Conservation (phyloP, 169 alveolate species). For the Plasmodium cynomolgi region DNA sequence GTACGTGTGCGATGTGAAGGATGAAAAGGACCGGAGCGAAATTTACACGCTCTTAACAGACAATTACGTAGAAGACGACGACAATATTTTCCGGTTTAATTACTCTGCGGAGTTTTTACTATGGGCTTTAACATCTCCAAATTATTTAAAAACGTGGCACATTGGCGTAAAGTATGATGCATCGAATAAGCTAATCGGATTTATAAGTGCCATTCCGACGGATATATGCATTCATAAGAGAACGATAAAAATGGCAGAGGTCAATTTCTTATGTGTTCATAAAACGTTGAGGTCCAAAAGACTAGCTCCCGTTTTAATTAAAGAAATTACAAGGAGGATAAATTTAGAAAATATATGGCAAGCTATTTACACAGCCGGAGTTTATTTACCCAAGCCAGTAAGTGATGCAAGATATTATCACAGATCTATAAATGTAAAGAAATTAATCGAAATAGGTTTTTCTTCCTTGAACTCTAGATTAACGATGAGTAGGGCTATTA, state of each 20-base stretch:
- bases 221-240: conserved; percentile 86
- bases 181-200: conserved; percentile 92
- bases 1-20: conserved; percentile 90
- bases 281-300: conserved; percentile 96
- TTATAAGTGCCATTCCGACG: conserved; percentile 96
- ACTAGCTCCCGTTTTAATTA: conserved; percentile 94
- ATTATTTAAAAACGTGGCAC: conserved; percentile 91
- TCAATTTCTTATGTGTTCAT: conserved; percentile 98
- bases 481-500: conserved; percentile 92
- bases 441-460: conserved; percentile 89
- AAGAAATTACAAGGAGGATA: conserved; percentile 98
- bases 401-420: conserved; percentile 93
- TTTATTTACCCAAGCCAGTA: conserved; percentile 95
- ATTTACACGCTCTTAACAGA: conserved; percentile 87
- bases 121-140: conserved; percentile 97
- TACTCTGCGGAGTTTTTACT: conserved; percentile 94
- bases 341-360: conserved; percentile 95
- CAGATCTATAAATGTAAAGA: conserved; percentile 89
- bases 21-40: conserved; percentile 83
- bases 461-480: conserved; percentile 86
- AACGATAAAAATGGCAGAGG: conserved; percentile 92
- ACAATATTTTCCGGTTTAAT: conserved; percentile 96
- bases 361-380: conserved; percentile 98
- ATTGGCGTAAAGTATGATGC: conserved; percentile 92
- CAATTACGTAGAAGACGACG: conserved; percentile 99